A percentile compares a stretch with the other conserved stretches of the same genome.
Evolutionary conservation across 2,329 filamentous ascomycete genomes (phyloP).

Genomic region (Stachybotrys echinatus): DNA sequence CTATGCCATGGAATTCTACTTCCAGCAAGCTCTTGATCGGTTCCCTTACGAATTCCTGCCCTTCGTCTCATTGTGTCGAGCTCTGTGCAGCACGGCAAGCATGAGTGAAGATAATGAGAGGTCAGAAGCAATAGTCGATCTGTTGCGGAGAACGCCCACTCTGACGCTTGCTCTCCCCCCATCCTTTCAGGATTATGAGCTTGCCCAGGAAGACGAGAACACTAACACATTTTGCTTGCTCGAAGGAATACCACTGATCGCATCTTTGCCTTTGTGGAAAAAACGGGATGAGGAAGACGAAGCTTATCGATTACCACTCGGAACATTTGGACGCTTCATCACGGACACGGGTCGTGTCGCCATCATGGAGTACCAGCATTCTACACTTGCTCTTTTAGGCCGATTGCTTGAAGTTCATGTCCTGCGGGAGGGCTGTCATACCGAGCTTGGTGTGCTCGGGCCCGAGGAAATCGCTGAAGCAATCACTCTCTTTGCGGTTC

Average conservation of each 20-base stretch:
- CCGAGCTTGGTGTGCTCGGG: conserved; percentile 48
- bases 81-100: conserved; percentile 41
- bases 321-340: conserved; percentile 67
- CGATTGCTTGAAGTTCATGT: conserved; percentile 67
- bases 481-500: conserved; percentile 65
- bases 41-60: conserved; percentile 84
- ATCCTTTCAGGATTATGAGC: conserved; percentile 67
- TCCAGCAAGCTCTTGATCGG: conserved; percentile 66
- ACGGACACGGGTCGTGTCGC: conserved; percentile 73
- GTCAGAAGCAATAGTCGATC: conserved; percentile 51
- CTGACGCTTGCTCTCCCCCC: conserved; percentile 74
- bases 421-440: conserved; percentile 47
- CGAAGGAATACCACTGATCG: conserved; percentile 59
- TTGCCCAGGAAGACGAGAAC: conserved; percentile 81
- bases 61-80: conserved; percentile 67
- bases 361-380: conserved; percentile 73
- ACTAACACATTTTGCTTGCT: conserved; percentile 70
- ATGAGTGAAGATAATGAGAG: conserved; percentile 25
- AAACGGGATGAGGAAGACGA: conserved; percentile 39
- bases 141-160: conserved; percentile 63
- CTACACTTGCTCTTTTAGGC: conserved; percentile 72
- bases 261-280: conserved; percentile 37
- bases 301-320: conserved; percentile 56
- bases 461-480: conserved; percentile 65
- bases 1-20: conserved; percentile 49